Conservation (phyloP, 495 filamentous ascomycete genomes). For the Podospora anserina region DNA sequence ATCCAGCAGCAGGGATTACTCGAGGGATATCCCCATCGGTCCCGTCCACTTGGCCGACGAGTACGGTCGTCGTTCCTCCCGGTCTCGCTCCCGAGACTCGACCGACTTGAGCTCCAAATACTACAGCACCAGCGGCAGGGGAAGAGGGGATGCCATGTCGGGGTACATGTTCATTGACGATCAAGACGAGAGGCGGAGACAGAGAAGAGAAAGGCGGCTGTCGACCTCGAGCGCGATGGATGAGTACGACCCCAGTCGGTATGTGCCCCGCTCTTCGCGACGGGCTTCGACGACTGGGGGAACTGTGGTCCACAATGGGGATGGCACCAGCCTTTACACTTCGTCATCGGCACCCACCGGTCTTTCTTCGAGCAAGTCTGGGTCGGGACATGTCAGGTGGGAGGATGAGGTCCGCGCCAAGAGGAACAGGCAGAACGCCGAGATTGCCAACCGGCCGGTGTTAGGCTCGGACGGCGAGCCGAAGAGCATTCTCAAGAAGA, state of each 20-base stretch:
- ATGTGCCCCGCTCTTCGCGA: constrained; percentile 9
- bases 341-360: constrained; percentile 17
- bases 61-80: constrained; percentile 21
- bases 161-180: constrained; percentile 28
- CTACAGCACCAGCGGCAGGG: constrained; percentile 26
- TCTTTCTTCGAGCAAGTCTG: constrained; percentile 28
- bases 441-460: constrained; percentile 34
- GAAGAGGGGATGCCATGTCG: constrained; percentile 17
- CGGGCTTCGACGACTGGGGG: constrained; percentile 18
- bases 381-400: constrained; percentile 28
- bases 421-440: constrained; percentile 32
- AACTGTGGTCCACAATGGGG: constrained; percentile 28
- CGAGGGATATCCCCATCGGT: constrained; percentile 21
- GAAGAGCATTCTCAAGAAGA: constrained; percentile 36
- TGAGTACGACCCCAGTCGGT: constrained; percentile 8
- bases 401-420: constrained; percentile 33
- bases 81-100: constrained; percentile 17
- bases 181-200: constrained; percentile 29
- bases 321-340: constrained; percentile 21
- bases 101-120: constrained; percentile 13
- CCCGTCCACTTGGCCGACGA: constrained; percentile 23
- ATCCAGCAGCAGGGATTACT: constrained; percentile 20
- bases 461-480: constrained; percentile 8
- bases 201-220: constrained; percentile 23
- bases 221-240: constrained; percentile 19